A percentile compares a stretch with the other conserved stretches of the same genome.
Conservation (phyloP, 2,329 filamentous ascomycete species). For the Geosmithia flava region DNA sequence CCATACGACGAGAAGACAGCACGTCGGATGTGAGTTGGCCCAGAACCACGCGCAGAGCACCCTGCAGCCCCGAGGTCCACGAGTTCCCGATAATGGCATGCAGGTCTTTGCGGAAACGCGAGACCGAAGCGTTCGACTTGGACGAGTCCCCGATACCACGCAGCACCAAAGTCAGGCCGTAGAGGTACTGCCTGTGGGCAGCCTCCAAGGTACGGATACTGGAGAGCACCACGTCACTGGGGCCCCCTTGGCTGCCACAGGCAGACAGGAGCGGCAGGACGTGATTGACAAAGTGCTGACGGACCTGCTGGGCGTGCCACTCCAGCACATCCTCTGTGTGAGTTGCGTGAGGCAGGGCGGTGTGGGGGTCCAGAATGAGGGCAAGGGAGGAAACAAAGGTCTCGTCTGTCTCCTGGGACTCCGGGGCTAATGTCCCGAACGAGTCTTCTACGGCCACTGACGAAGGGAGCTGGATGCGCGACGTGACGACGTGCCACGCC, state of each 20-base stretch:
- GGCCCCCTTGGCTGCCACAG: constrained; percentile 27
- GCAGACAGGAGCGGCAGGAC: constrained; percentile 42
- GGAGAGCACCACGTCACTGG: constrained; percentile 33
- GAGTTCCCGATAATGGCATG: constrained; percentile 55
- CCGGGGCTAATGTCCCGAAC: constrained; percentile 33
- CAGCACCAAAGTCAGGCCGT: constrained; percentile 38
- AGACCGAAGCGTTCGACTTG: constrained; percentile 22
- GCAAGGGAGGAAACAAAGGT: constrained; percentile 39
- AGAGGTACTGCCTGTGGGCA: constrained; percentile 44
- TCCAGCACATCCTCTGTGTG: constrained; percentile 43
- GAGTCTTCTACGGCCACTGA: constrained; percentile 42
- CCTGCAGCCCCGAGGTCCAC: constrained; percentile 37
- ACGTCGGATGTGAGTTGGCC: constrained; percentile 36
- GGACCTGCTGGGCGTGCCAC: constrained; percentile 50
- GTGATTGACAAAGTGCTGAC: constrained; percentile 46
- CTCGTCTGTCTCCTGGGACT: constrained; percentile 26
- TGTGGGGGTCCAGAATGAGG: constrained; percentile 36
- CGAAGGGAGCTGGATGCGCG: constrained; percentile 41
- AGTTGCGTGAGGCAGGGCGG: constrained; percentile 31
- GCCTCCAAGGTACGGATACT: constrained; percentile 47
- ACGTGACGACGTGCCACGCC: constrained; percentile 51
- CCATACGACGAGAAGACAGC: constrained; percentile 19
- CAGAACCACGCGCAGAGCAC: constrained; percentile 42
- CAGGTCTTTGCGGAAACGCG: constrained; percentile 47
- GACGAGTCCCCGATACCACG: constrained; percentile 28